Conservation (phyloP, 2,329 filamentous ascomycete species). For the Purpureocillium takamizusanense region DNA sequence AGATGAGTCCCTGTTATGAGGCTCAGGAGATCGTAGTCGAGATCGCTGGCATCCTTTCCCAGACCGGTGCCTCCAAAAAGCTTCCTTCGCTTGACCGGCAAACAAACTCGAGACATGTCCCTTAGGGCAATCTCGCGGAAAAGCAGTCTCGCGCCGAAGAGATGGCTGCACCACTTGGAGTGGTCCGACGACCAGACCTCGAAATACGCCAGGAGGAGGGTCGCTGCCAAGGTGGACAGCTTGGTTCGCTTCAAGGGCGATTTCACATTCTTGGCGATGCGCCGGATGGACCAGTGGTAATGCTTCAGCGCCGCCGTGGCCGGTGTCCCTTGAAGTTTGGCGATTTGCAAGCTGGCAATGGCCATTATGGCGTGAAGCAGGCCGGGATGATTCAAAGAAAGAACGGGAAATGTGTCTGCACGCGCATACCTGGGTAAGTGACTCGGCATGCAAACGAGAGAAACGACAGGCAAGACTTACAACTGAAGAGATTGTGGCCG, state of each 20-base stretch:
- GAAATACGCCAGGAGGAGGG: constrained; percentile 79
- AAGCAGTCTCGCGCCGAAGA: constrained; percentile 75
- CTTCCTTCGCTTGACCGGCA: constrained; percentile 46
- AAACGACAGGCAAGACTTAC: constrained; percentile 28
- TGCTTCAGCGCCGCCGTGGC: constrained; percentile 80
- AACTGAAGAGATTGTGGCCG: constrained; percentile 57
- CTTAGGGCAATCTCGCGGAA: constrained; percentile 74
- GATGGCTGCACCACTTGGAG: constrained; percentile 88
- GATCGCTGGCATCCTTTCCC: constrained; percentile 23
- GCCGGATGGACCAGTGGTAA: constrained; percentile 76
- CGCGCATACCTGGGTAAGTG: neutral
- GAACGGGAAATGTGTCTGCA: constrained; percentile 68
- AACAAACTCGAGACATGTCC: constrained; percentile 61
- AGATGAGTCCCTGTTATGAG: constrained; percentile 31
- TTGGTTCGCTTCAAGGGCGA: constrained; percentile 60
- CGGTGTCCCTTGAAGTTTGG: constrained; percentile 66
- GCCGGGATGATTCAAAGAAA: constrained; percentile 76
- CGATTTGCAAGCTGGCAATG: constrained; percentile 77
- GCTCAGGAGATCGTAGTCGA: constrained; percentile 32
- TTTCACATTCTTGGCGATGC: constrained; percentile 67
- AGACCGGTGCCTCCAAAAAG: constrained; percentile 10
- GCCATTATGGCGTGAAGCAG: constrained; percentile 87
- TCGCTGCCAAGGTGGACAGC: constrained; percentile 78
- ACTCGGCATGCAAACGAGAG: neutral
- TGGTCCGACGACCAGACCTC: constrained; percentile 94